Conservation (phyloP, 768 basidiomycete genomes). For the Rhodotorula toruloides region DNA sequence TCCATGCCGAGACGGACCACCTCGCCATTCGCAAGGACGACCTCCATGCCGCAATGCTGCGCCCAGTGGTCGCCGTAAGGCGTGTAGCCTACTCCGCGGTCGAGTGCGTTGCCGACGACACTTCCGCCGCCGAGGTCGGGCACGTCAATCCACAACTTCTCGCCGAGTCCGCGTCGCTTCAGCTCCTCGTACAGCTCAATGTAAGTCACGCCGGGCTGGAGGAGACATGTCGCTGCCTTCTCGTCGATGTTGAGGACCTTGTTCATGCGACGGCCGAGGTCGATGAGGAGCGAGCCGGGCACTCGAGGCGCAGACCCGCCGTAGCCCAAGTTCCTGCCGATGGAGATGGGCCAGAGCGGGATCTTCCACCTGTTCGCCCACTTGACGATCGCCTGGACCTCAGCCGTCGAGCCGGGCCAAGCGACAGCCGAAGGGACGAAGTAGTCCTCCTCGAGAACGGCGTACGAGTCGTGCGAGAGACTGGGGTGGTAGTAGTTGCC, state of each 20-base stretch:
- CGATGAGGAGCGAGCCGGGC: slow-evolving; percentile 24
- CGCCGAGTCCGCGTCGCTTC: slow-evolving; percentile 16
- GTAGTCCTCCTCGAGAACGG: slow-evolving; percentile 12
- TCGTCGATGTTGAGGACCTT: slow-evolving; percentile 33
- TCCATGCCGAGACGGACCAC: slow-evolving; percentile 37
- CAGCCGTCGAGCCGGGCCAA: slow-evolving; percentile 16
- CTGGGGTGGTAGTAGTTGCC: slow-evolving; percentile 3
- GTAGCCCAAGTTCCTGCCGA: slow-evolving; percentile 38
- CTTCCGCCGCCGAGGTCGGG: slow-evolving; percentile 35
- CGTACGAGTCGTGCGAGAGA: slow-evolving; percentile 4
- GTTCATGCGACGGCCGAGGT: slow-evolving; percentile 33
- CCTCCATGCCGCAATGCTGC: slow-evolving; percentile 36
- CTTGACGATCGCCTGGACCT: slow-evolving; percentile 24
- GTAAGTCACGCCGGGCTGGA: slow-evolving; percentile 39
- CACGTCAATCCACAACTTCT: slow-evolving; percentile 18
- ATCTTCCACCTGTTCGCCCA: slow-evolving; percentile 35
- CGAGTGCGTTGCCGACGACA: slow-evolving; percentile 28
- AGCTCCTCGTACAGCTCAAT: slow-evolving; percentile 32
- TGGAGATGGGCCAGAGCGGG: slow-evolving; percentile 31
- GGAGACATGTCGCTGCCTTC: slow-evolving; percentile 24
- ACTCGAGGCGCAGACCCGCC: slow-evolving; percentile 37
- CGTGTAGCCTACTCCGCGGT: slow-evolving; percentile 6
- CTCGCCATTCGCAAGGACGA: slow-evolving; percentile 38
- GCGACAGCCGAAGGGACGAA: slow-evolving; percentile 30
- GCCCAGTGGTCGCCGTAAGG: slow-evolving; percentile 36